These are phyloP conservation scores for Furcasterigmium furcatum DNA, from an alignment of 2,329 filamentous ascomycete genomes.

Conservation along the genomic window DNA sequence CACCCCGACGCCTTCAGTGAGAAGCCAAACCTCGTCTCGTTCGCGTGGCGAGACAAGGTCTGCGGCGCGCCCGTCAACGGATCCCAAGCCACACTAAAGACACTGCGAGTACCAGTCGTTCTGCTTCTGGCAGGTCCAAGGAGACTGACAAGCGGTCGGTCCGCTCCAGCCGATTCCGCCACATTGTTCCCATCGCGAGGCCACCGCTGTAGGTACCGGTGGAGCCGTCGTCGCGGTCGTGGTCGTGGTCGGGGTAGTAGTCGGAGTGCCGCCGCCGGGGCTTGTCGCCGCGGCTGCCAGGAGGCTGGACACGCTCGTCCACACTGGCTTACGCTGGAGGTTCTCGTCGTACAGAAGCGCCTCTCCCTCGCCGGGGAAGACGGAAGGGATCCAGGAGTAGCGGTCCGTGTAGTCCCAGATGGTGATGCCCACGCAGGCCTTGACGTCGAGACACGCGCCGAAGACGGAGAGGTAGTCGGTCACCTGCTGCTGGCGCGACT, in stretches of 20 bases:
- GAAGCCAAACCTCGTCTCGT: too few species aligned
- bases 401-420: slow-evolving; percentile 53
- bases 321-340: slow-evolving; percentile 34
- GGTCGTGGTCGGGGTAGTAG: background rate
- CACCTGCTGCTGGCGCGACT: slow-evolving; percentile 41
- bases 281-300: slow-evolving; percentile 23
- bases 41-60: too few species aligned
- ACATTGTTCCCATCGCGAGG: slow-evolving; percentile 12
- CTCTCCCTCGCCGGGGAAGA: slow-evolving; percentile 34
- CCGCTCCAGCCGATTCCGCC: slow-evolving; percentile 14
- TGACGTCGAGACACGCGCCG: slow-evolving; percentile 53
- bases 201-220: background rate
- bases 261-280: background rate
- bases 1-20: too few species aligned
- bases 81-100: too few species aligned
- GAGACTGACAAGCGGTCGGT: slow-evolving; percentile 9
- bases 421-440: slow-evolving; percentile 63
- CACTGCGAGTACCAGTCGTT: slow-evolving; percentile 16
- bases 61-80: too few species aligned
- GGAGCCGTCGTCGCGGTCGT: slow-evolving; percentile 8
- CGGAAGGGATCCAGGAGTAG: slow-evolving; percentile 31
- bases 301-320: slow-evolving; percentile 29
- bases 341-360: slow-evolving; percentile 34
- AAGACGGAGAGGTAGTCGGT: slow-evolving; percentile 58
- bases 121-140: slow-evolving; percentile 12